Evolutionary conservation across 139 green algal genomes (phyloP).

Genomic region (Chloropicon primus): DNA sequence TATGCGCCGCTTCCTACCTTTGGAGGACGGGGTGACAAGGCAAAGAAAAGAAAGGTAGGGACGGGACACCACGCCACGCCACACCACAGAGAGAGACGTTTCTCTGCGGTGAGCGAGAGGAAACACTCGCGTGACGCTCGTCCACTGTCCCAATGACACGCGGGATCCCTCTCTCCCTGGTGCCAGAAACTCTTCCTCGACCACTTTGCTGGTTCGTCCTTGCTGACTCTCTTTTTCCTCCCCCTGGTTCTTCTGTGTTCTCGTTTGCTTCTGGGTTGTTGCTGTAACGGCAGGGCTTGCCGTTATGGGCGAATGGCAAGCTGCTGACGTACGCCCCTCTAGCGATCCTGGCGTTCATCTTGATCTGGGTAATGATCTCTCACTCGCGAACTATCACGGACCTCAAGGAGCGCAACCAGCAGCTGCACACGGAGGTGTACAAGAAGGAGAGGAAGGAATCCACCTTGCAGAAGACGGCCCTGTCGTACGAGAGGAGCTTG

Average conservation of each 20-base stretch:
- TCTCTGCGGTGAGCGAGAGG: too few relatives aligned
- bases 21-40: neutral
- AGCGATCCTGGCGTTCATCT: neutral
- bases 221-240: too few relatives aligned
- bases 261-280: neutral
- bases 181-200: too few relatives aligned
- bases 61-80: too few relatives aligned
- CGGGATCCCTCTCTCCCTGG: too few relatives aligned
- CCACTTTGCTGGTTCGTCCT: too few relatives aligned
- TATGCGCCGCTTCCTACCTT: neutral
- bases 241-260: neutral
- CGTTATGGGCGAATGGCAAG: neutral
- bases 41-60: neutral
- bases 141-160: too few relatives aligned
- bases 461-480: neutral
- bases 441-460: neutral
- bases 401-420: neutral
- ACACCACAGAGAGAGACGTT: too few relatives aligned
- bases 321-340: neutral
- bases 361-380: neutral
- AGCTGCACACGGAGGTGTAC: neutral
- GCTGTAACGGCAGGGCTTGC: neutral
- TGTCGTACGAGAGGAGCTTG: neutral
- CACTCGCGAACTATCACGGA: neutral
- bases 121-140: too few relatives aligned